Conservation (phyloP, 129 eudicot genomes). For the Tanacetum coccineum region DNA sequence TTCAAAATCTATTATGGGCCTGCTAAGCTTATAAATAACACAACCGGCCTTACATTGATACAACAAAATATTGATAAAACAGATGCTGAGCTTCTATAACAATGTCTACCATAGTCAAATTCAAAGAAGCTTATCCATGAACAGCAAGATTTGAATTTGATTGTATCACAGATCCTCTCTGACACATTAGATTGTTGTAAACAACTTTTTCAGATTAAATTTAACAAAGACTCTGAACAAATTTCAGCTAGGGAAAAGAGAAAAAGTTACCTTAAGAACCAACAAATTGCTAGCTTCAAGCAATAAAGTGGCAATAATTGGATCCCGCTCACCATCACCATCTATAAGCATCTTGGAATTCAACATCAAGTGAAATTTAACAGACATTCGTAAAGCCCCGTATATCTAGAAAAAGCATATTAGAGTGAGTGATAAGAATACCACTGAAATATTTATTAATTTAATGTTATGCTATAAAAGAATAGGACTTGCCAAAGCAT, state of each 20-base stretch:
- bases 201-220: too few relatives aligned
- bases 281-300: constrained; percentile 97
- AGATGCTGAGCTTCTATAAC: constrained; percentile 93
- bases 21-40: constrained; percentile 12
- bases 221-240: not conserved
- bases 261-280: constrained; percentile 70
- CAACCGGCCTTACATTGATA: constrained; percentile 65
- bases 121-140: constrained; percentile 96
- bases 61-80: constrained; percentile 80
- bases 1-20: not conserved
- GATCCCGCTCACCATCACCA: constrained; percentile 64
- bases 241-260: not conserved
- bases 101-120: constrained; percentile 85
- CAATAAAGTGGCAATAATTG: constrained; percentile 81
- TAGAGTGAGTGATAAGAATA: constrained; percentile 18
- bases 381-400: constrained; percentile 98
- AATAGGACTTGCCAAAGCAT: not conserved
- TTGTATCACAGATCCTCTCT: constrained; percentile 88
- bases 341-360: constrained; percentile 84
- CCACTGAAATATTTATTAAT: constrained; percentile 4
- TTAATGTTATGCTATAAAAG: not conserved
- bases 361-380: constrained; percentile 93
- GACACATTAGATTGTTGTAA: constrained; percentile 16
- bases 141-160: constrained; percentile 92
- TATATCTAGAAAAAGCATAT: constrained; percentile 55